Conservation (phyloP, 371 early-diverging fungal genomes). For the Mortierella sp. region DNA sequence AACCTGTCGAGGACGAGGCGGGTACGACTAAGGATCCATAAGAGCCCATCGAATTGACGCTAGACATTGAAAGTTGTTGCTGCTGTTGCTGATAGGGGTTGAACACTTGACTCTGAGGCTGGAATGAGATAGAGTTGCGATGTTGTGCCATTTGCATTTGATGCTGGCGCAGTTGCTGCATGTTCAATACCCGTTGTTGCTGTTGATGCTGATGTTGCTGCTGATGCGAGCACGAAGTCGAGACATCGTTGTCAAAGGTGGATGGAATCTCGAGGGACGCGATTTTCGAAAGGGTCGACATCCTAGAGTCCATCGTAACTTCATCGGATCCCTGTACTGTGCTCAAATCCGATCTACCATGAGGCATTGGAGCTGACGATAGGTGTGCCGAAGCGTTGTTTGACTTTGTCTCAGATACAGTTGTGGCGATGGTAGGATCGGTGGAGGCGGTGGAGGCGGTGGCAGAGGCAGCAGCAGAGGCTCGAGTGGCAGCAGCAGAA, state of each 20-base stretch:
- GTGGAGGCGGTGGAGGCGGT: constrained; percentile 7
- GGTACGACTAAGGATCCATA: constrained; percentile 54
- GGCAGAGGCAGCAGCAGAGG: constrained; percentile 6
- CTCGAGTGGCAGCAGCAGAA: constrained; percentile 19
- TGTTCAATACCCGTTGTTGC: not conserved
- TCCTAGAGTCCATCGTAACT: not conserved
- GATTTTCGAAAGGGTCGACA: constrained; percentile 9
- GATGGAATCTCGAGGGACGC: constrained; percentile 35
- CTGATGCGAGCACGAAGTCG: not conserved
- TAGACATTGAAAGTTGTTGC: constrained; percentile 13
- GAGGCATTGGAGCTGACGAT: not conserved
- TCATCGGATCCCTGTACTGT: not conserved
- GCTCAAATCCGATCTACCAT: not conserved
- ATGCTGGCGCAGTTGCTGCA: constrained; percentile 12
- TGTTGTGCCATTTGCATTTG: constrained; percentile 13
- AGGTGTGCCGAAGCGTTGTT: not conserved
- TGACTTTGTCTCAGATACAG: not conserved
- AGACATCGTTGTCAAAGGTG: constrained; percentile 1
- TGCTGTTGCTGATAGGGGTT: constrained; percentile 12
- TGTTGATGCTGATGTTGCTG: constrained; percentile 13
- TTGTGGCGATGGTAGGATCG: not conserved
- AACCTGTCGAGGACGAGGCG: constrained; percentile 42
- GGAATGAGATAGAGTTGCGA: not conserved
- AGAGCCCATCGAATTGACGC: constrained; percentile 15
- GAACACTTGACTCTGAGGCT: constrained; percentile 5